Evolutionary conservation across 768 basidiomycete species (phyloP), one percentile per base, ranked within the genome.

Genomic region (Podaxis sp.): DNA sequence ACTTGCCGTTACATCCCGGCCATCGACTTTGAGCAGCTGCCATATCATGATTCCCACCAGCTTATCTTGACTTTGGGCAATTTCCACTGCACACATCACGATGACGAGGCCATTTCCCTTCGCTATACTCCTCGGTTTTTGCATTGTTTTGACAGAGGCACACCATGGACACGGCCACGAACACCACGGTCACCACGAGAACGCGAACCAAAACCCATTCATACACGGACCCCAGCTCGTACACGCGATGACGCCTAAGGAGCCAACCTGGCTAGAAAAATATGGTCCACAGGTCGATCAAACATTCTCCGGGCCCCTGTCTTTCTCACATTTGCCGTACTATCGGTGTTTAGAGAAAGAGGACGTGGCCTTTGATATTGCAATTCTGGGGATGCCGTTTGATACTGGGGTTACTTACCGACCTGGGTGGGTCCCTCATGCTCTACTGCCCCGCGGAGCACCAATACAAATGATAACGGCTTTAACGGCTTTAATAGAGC

Each of bases 241-340:
- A 8, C 51, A 58, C 8, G 42, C 60, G 51, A 40, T 39, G n/a
- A 42, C 57, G 15, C 19, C 42, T 4, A 63, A 59, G 36, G 36
- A 57, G 17, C 70, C 69, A 17, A 83, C 83, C 57, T 92, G 89
- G 89, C 71, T 79, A 6, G 79, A 84, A 59, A 92, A 90, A 72
- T 95, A 92, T 67, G 92, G 91, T n/a, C 69, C 74, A 8, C 88
- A 91, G 65, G 79, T 81, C 19, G 92, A 95, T 74, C 85, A 88
- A 46, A 73, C 80, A 4, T 96, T 92, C 77, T 86, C 89, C 5
- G 94, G 95, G 0, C 89, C 92, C 33, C 79, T 90, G 15, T 81
- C 91, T 0, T 96, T 96, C 77, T 90, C 93, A 19, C 93, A 93
- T 69, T 76, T 93, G 13, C 87, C 91, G 1, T 93, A 92, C 71